Conservation (phyloP, 345 rosid species). For the Toxicodendron radicans region DNA sequence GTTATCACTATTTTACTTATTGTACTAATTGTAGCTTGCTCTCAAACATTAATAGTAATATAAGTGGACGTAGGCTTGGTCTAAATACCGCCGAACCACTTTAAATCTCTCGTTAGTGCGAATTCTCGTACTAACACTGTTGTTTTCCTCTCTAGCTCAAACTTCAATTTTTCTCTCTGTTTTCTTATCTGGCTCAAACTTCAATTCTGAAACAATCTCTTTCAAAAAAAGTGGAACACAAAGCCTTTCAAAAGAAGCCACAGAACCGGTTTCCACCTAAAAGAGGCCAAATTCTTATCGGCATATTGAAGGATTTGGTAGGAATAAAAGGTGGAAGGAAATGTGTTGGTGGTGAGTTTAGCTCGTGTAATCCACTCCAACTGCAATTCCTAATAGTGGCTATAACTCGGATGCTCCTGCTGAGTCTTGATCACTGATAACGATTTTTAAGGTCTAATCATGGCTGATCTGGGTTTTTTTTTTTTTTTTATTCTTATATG, state of each 20-base stretch:
- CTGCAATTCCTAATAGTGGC: constrained; percentile 1
- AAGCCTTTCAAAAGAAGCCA: neutral
- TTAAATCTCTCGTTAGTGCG: no score
- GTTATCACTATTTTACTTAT: no score
- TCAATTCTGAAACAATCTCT: neutral
- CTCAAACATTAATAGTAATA: no score
- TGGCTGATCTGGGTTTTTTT: neutral
- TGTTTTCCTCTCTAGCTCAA: neutral
- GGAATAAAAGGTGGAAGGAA: neutral
- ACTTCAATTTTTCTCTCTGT: neutral
- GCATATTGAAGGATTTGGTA: constrained; percentile 13
- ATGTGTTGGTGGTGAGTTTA: neutral
- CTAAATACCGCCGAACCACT: no score
- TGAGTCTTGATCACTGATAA: constrained; percentile 6
- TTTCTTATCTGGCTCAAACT: neutral
- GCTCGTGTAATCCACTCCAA: constrained; percentile 7
- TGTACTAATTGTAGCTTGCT: no score
- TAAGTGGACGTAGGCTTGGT: no score
- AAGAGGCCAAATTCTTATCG: constrained; percentile 21
- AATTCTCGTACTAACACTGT: no score
- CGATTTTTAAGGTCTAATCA: neutral
- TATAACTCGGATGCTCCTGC: constrained; percentile 1
- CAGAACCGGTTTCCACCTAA: constrained; percentile 9
- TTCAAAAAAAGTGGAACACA: neutral
- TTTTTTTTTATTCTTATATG: neutral